A percentile compares a stretch with the other conserved stretches of the same genome.
These are phyloP conservation scores for Tolypocladium nubicola DNA, from an alignment of 2,329 filamentous ascomycete genomes.

Conservation along the genomic window DNA sequence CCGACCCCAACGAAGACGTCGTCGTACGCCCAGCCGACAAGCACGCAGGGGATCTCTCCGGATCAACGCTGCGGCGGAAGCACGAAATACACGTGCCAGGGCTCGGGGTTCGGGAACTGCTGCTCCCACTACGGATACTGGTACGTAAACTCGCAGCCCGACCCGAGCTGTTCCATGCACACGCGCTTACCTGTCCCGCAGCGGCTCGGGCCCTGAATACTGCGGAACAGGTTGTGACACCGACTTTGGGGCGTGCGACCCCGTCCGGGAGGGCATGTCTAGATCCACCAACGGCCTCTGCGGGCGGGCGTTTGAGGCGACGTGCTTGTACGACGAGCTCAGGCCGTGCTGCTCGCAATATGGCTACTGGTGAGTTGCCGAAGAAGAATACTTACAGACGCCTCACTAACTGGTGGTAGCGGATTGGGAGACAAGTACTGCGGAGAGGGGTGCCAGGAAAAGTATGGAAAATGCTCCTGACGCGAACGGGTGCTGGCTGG, in stretches of 20 bases:
- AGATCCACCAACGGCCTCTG: conserved; percentile 27
- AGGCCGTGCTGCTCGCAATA: conserved; percentile 25
- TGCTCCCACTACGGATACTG: conserved; percentile 31
- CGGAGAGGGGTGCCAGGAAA: conserved; percentile 20
- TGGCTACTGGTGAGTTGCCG: conserved; percentile 19
- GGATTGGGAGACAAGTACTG: conserved; percentile 18
- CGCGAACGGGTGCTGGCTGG: background rate
- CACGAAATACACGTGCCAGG: conserved; percentile 23
- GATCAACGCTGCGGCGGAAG: conserved; percentile 25
- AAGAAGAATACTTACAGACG: background rate
- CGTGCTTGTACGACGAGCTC: conserved; percentile 18
- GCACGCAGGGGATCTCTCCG: conserved; percentile 15
- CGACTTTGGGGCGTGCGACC: conserved; percentile 22
- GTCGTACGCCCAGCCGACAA: conserved; percentile 6
- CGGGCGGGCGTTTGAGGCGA: conserved; percentile 17
- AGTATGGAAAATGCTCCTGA: conserved; percentile 19
- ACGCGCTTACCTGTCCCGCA: conserved; percentile 4
- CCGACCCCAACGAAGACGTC: background rate
- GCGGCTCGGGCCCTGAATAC: conserved; percentile 19
- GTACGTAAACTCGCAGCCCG: conserved; percentile 12
- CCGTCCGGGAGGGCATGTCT: conserved; percentile 9
- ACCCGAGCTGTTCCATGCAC: background rate
- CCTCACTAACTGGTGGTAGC: conserved; percentile 9
- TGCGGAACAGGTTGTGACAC: conserved; percentile 28
- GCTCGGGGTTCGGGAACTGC: conserved; percentile 24